phyloP scores from a whole-genome alignment of 1,284 basidiomycete species.

The Ustilago vetiveriae region DNA sequence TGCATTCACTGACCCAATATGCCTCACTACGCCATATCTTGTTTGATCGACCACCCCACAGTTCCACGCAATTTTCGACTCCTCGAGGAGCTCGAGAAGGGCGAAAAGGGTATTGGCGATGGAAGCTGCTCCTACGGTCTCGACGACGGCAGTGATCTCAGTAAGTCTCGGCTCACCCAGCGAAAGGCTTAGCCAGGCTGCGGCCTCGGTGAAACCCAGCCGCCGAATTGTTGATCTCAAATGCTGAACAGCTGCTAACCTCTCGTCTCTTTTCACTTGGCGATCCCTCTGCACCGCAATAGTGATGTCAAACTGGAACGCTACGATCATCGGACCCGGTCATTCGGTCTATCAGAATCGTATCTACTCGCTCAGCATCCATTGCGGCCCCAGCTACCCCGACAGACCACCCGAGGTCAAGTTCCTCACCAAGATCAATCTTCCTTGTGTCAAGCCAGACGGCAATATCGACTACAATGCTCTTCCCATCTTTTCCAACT shows the following conservation, averaged over 20 bases:
- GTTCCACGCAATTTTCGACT: conserved; percentile 96
- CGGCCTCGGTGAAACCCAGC: no score
- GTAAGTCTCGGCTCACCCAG: conserved; percentile 37
- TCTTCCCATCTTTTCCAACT: conserved; percentile 59
- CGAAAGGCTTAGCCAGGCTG: no score
- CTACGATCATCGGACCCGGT: conserved; percentile 96
- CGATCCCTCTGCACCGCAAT: neutral
- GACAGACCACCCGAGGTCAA: conserved; percentile 80
- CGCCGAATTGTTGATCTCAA: neutral
- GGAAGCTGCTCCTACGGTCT: conserved; percentile 92
- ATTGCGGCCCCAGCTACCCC: conserved; percentile 84
- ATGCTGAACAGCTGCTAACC: neutral
- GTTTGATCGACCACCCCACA: conserved; percentile 66
- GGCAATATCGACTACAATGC: conserved; percentile 71
- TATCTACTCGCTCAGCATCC: conserved; percentile 94
- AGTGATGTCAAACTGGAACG: conserved; percentile 95
- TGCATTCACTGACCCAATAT: neutral
- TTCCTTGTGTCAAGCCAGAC: conserved; percentile 86
- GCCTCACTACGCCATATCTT: neutral
- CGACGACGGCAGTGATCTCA: conserved; percentile 63
- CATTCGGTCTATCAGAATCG: conserved; percentile 95
- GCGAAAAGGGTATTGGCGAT: conserved; percentile 98
- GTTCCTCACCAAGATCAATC: conserved; percentile 89
- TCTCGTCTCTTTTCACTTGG: neutral
- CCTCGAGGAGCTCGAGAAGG: conserved; percentile 91